phyloP scores from a whole-genome alignment of 164 flowering plant species.

The Aristolochia fimbriata region DNA sequence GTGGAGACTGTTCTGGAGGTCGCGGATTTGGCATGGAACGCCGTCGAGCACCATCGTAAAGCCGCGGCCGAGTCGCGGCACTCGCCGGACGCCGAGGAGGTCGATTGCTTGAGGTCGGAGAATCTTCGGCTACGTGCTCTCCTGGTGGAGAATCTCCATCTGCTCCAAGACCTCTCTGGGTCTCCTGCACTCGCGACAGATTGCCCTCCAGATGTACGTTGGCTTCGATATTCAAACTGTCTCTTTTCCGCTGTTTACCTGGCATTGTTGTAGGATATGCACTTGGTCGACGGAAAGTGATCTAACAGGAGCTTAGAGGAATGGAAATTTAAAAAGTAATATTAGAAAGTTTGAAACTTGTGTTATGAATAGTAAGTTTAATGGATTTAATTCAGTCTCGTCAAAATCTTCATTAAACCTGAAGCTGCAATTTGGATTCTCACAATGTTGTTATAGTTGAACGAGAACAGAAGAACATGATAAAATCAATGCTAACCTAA shows the following conservation, averaged over 20 bases:
- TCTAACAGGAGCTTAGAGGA: not conserved
- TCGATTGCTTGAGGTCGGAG: slow-evolving; percentile 27
- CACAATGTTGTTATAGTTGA: too few relatives aligned
- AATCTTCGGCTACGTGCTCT: slow-evolving; percentile 47
- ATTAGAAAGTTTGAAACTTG: too few relatives aligned
- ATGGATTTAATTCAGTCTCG: too few relatives aligned
- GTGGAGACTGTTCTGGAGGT: slow-evolving; percentile 34
- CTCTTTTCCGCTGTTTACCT: not conserved
- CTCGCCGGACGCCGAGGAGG: slow-evolving; percentile 4
- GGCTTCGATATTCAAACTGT: not conserved
- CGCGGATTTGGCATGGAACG: slow-evolving; percentile 73
- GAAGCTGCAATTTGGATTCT: too few relatives aligned
- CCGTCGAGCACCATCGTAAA: slow-evolving; percentile 52
- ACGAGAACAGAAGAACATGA: too few relatives aligned
- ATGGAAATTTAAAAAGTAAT: not conserved
- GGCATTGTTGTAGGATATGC: not conserved
- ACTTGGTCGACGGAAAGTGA: not conserved
- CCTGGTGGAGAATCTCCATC: slow-evolving; percentile 54
- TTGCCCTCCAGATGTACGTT: slow-evolving; percentile 72
- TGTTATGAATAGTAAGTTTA: too few relatives aligned
- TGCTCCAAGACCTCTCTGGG: slow-evolving; percentile 43
- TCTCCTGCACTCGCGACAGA: slow-evolving; percentile 34
- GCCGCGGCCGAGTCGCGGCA: slow-evolving; percentile 20
- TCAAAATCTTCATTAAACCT: too few relatives aligned
- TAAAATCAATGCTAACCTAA: too few relatives aligned